Evolutionary conservation across 2,329 filamentous ascomycete genomes (phyloP).

Genomic region (Peltaster fructicola): DNA sequence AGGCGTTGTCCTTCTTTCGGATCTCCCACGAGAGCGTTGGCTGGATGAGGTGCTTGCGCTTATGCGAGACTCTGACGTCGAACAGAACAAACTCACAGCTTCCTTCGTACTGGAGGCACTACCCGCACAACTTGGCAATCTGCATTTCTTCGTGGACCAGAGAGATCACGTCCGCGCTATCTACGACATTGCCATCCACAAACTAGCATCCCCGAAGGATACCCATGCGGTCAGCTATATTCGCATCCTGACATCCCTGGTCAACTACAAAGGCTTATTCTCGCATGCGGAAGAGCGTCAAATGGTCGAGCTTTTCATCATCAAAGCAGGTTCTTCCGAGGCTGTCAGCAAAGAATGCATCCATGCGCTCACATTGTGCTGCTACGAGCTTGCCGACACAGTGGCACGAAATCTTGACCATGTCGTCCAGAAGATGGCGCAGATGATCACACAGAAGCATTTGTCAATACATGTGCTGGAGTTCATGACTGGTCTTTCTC

Average conservation of each 20-base stretch:
- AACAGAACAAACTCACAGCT: slow-evolving; percentile 71
- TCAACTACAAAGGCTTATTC: slow-evolving; percentile 59
- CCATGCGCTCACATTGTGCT: slow-evolving; percentile 85
- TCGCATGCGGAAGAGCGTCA: slow-evolving; percentile 64
- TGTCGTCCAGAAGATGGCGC: slow-evolving; percentile 83
- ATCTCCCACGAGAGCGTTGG: slow-evolving; percentile 5
- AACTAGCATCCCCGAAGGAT: slow-evolving; percentile 1
- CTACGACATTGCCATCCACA: slow-evolving; percentile 2
- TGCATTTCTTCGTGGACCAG: slow-evolving; percentile 61
- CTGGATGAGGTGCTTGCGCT: slow-evolving; percentile 4
- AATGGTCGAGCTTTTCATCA: slow-evolving; percentile 74
- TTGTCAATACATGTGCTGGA: slow-evolving; percentile 91
- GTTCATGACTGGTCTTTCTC: slow-evolving; percentile 77
- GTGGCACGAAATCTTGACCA: slow-evolving; percentile 71
- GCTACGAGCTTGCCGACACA: slow-evolving; percentile 78
- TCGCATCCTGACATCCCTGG: slow-evolving; percentile 67
- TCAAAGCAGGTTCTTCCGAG: slow-evolving; percentile 43
- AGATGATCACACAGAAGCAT: slow-evolving; percentile 83
- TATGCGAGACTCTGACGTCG: slow-evolving; percentile 3
- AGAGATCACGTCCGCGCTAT: slow-evolving; percentile 60
- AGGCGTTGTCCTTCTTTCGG: slow-evolving; percentile 2
- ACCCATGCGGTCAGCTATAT: slow-evolving; percentile 26
- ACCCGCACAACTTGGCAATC: slow-evolving; percentile 76
- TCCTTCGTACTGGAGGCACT: slow-evolving; percentile 65
- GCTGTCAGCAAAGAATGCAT: slow-evolving; percentile 84